Percentiles rank a stretch among this genome's conserved stretches.
Conservation (phyloP, 768 basidiomycete genomes). For the Mycena haematopus region DNA sequence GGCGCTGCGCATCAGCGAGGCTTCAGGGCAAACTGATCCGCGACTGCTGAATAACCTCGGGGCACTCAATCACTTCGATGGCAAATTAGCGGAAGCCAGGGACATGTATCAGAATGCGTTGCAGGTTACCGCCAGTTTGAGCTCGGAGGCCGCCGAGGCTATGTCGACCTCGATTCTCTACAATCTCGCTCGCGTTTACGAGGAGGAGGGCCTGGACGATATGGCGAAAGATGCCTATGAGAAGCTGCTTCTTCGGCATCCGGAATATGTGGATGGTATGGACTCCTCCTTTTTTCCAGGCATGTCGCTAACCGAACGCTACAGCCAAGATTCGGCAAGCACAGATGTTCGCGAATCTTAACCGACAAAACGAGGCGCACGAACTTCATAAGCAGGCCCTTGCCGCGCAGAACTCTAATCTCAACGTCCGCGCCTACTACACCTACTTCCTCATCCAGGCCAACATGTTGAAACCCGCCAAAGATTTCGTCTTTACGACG, state of each 20-base stretch:
- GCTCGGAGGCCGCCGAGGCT: constrained; percentile 60
- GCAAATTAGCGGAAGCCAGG: constrained; percentile 60
- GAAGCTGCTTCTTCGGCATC: constrained; percentile 87
- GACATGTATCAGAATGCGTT: constrained; percentile 78
- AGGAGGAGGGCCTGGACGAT: constrained; percentile 76
- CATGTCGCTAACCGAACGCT: constrained; percentile 6
- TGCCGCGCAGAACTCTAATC: constrained; percentile 73
- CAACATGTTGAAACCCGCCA: constrained; percentile 71
- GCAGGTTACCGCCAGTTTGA: constrained; percentile 56
- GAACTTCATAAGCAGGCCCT: constrained; percentile 90
- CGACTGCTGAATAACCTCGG: constrained; percentile 84
- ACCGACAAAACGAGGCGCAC: constrained; percentile 82
- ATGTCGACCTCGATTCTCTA: constrained; percentile 86
- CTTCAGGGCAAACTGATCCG: constrained; percentile 59
- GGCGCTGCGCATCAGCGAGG: constrained; percentile 69
- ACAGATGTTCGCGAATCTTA: constrained; percentile 72
- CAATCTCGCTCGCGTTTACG: constrained; percentile 92
- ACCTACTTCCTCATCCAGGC: constrained; percentile 90
- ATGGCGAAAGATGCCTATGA: constrained; percentile 87
- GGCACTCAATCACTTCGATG: constrained; percentile 74
- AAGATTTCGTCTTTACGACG: constrained; percentile 89
- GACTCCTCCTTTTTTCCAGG: constrained; percentile 18
- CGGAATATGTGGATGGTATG: constrained; percentile 95
- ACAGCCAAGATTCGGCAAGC: constrained; percentile 94
- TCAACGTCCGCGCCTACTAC: constrained; percentile 92